Percentiles rank a stretch among this genome's conserved stretches.
Conservation (phyloP, 1,284 basidiomycete species). For the Neotropicomus parvogracilis region DNA sequence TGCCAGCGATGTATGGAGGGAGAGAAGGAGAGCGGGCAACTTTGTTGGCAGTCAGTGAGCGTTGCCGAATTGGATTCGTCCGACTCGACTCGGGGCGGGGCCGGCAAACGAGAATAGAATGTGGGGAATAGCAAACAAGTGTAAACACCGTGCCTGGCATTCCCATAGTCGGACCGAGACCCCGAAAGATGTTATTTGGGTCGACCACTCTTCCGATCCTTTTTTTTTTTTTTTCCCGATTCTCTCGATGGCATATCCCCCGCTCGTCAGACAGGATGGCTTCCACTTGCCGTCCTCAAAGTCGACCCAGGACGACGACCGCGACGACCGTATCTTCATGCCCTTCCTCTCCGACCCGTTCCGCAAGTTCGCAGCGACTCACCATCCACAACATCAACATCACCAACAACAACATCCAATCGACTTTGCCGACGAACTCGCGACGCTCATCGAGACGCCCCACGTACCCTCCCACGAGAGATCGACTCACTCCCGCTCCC, state of each 20-base stretch:
- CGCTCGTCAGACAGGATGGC: constrained; percentile 51
- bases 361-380: constrained; percentile 41
- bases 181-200: constrained; percentile 25
- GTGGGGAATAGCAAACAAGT: constrained; percentile 25
- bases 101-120: constrained; percentile 20
- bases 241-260: constrained; percentile 26
- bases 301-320: constrained; percentile 30
- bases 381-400: constrained; percentile 15
- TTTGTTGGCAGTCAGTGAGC: background rate
- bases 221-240: background rate
- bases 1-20: no score
- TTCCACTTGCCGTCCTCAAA: constrained; percentile 53
- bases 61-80: constrained; percentile 18
- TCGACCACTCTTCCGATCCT: background rate
- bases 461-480: constrained; percentile 41
- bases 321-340: constrained; percentile 39
- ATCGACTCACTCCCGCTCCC: constrained; percentile 30
- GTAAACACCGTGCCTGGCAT: constrained; percentile 26
- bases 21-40: no score
- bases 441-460: constrained; percentile 47
- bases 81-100: constrained; percentile 19
- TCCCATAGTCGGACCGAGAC: constrained; percentile 36
- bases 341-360: constrained; percentile 48
- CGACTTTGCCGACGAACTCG: constrained; percentile 65
- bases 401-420: constrained; percentile 33